Percentiles rank a stretch among this genome's conserved stretches.
Evolutionary conservation across 805 yeast species (phyloP).

Genomic region (Yarrowia porcina): DNA sequence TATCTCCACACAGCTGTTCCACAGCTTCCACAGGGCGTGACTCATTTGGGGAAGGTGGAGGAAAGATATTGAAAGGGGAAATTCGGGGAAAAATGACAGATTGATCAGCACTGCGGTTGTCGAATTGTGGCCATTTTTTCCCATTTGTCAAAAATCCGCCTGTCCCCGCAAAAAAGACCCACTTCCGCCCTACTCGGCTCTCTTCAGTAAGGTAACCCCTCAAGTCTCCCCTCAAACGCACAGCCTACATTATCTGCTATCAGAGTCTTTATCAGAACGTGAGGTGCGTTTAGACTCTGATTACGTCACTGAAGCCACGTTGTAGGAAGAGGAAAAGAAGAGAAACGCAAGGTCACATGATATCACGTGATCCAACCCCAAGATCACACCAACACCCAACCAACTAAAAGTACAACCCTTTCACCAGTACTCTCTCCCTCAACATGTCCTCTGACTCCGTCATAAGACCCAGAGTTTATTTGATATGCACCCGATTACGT

Average conservation of each 20-base stretch:
- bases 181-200: too few species aligned
- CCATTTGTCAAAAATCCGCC: too few species aligned
- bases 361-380: background rate
- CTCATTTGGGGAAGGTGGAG: background rate
- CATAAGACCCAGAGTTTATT: background rate
- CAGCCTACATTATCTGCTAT: constrained; percentile 24
- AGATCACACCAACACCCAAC: too few species aligned
- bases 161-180: too few species aligned
- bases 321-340: background rate
- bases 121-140: too few species aligned
- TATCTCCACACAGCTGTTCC: too few species aligned
- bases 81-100: background rate
- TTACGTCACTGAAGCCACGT: constrained; percentile 19
- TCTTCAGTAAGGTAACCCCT: background rate
- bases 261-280: constrained; percentile 11
- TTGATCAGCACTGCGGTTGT: too few species aligned
- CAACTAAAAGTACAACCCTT: too few species aligned
- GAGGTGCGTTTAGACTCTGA: constrained; percentile 8
- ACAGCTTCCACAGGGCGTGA: too few species aligned
- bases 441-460: background rate
- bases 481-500: background rate
- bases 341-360: too few species aligned
- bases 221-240: constrained; percentile 11
- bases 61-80: background rate
- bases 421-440: too few species aligned